Conservation (phyloP, 2,329 filamentous ascomycete genomes). For the Zymoseptoria brevis region DNA sequence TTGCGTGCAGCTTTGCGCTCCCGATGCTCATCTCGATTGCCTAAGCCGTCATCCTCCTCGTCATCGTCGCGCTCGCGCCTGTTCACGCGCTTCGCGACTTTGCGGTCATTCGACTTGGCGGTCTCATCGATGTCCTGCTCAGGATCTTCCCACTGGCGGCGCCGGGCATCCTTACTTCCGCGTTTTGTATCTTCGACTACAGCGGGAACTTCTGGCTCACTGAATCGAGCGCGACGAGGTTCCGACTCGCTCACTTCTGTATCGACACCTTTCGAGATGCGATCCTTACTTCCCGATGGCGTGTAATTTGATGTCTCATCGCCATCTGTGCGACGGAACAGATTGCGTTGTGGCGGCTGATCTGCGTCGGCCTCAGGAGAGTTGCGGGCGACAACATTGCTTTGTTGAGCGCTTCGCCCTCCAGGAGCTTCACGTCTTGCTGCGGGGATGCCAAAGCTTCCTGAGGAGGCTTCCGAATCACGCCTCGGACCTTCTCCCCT, state of each 20-base stretch:
- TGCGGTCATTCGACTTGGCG: slow-evolving; percentile 6
- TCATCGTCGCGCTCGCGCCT: slow-evolving; percentile 18
- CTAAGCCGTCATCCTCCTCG: slow-evolving; percentile 23
- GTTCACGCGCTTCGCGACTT: slow-evolving; percentile 11
- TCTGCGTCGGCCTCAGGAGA: background rate
- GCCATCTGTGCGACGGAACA: background rate
- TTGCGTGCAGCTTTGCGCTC: slow-evolving; percentile 18
- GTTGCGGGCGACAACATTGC: no score
- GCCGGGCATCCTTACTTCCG: slow-evolving; percentile 7
- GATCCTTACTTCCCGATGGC: background rate
- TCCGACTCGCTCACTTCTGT: background rate
- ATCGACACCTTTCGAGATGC: background rate
- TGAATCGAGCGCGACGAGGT: background rate
- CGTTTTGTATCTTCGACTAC: background rate
- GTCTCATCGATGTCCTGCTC: slow-evolving; percentile 13
- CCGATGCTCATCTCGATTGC: slow-evolving; percentile 20
- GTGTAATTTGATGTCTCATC: background rate
- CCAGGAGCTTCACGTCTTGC: background rate
- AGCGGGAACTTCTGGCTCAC: background rate
- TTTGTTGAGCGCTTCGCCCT: background rate
- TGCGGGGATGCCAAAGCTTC: background rate
- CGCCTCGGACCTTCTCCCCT: background rate
- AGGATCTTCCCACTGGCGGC: slow-evolving; percentile 11
- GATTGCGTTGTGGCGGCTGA: background rate
- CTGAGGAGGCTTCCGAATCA: background rate